Percentiles rank a stretch among this genome's conserved stretches.
Evolutionary conservation across 352 stramenopile genomes (phyloP).

Genomic region (Pythium utonaiense): DNA sequence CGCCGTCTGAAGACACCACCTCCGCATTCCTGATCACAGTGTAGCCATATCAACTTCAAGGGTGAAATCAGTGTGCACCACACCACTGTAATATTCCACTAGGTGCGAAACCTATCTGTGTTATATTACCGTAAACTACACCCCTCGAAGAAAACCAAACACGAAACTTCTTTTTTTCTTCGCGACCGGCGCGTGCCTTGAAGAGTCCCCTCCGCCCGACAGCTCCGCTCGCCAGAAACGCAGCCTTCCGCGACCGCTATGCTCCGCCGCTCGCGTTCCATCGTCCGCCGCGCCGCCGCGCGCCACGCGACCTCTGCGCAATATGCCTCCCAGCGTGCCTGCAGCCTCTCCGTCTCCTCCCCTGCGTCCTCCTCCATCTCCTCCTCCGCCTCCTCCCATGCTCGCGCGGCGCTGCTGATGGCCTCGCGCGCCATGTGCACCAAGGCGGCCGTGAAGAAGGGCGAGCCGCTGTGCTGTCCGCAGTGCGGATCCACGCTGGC

Average conservation of each 20-base stretch:
- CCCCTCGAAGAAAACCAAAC: background rate
- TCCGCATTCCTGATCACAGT: background rate
- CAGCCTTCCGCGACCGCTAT: slow-evolving; percentile 4
- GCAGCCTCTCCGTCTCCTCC: background rate
- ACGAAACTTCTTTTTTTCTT: slow-evolving; percentile 3
- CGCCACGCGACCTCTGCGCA: background rate
- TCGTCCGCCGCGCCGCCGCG: slow-evolving; percentile 7
- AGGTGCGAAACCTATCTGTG: background rate
- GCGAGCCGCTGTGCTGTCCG: slow-evolving; percentile 49
- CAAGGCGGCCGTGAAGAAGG: slow-evolving; percentile 8
- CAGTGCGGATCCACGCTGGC: slow-evolving; percentile 59
- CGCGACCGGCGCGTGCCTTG: background rate
- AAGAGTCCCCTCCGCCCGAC: background rate
- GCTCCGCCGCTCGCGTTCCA: slow-evolving; percentile 13
- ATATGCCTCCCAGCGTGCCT: background rate
- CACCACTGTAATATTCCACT: background rate
- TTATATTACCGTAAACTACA: background rate
- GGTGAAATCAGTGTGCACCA: background rate
- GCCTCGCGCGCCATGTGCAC: background rate
- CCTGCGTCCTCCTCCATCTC: background rate
- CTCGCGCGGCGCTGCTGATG: background rate
- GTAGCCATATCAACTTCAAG: background rate
- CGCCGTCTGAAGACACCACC: no score
- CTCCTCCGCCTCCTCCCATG: background rate
- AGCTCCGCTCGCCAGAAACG: background rate